Percentiles rank a stretch among this genome's conserved stretches.
These are phyloP conservation scores for Penicillium janthinellum DNA, from an alignment of 2,329 filamentous ascomycete genomes.

Conservation along the genomic window DNA sequence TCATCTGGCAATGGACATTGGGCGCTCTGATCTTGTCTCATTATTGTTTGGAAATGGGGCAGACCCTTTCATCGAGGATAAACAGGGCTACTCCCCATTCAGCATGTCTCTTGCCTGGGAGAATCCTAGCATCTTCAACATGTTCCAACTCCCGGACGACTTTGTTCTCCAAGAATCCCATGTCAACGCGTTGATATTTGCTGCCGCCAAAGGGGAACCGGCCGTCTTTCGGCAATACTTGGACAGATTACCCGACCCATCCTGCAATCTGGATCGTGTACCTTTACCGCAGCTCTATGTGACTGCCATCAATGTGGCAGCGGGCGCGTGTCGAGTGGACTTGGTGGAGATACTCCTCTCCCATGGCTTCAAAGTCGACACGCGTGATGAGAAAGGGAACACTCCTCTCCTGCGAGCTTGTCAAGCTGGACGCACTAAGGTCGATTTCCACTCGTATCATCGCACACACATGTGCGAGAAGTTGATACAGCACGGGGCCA, in stretches of 20 bases:
- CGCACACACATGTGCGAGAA: slow-evolving; percentile 9
- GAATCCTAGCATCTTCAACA: slow-evolving; percentile 4
- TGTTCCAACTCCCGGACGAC: background rate
- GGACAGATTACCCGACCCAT: background rate
- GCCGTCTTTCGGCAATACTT: slow-evolving; percentile 3
- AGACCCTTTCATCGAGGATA: slow-evolving; percentile 10
- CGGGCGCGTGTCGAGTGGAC: slow-evolving; percentile 4
- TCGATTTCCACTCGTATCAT: background rate
- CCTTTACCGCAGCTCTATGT: background rate
- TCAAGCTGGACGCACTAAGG: background rate
- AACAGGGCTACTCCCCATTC: slow-evolving; percentile 8
- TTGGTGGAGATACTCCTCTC: slow-evolving; percentile 4
- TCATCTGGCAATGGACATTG: slow-evolving; percentile 8
- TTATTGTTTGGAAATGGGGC: slow-evolving; percentile 11
- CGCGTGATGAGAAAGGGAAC: background rate
- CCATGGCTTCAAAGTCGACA: slow-evolving; percentile 5
- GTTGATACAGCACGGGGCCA: slow-evolving; percentile 8
- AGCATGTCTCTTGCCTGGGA: slow-evolving; percentile 10
- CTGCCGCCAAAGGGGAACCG: slow-evolving; percentile 2
- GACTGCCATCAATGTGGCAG: slow-evolving; percentile 8
- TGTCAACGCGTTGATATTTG: slow-evolving; percentile 7
- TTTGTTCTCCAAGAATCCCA: background rate
- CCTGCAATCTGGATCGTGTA: background rate
- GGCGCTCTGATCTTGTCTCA: slow-evolving; percentile 5
- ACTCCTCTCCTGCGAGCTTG: slow-evolving; percentile 10